phyloP scores from a whole-genome alignment of 148 eudicot species.

The Camellia japonica region DNA sequence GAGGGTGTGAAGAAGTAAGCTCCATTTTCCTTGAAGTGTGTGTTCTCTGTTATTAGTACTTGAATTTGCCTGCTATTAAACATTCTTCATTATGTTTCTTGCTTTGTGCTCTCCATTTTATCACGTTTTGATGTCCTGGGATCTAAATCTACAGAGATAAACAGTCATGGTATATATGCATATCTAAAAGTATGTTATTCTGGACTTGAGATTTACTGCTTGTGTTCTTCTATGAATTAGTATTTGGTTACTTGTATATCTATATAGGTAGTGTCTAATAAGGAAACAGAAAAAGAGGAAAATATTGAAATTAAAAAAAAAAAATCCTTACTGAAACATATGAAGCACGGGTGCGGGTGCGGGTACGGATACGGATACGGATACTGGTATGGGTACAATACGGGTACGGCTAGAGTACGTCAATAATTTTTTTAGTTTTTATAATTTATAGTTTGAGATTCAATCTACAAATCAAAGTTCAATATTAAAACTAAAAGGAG shows the following conservation, averaged over 20 bases:
- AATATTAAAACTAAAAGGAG: too few species aligned
- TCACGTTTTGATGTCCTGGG: neutral
- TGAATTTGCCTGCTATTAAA: neutral
- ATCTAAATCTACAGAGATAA: neutral
- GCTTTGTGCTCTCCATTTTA: neutral
- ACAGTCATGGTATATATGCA: neutral
- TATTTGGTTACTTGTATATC: too few species aligned
- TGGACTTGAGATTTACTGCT: neutral
- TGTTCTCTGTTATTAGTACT: neutral
- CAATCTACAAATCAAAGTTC: too few species aligned
- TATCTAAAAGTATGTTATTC: neutral
- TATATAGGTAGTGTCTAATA: neutral
- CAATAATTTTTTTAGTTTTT: too few species aligned
- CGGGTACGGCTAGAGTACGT: too few species aligned
- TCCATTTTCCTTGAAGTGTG: neutral
- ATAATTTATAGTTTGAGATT: too few species aligned
- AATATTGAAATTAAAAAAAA: too few species aligned
- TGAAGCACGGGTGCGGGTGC: too few species aligned
- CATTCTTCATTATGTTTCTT: neutral
- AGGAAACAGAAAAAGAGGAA: neutral
- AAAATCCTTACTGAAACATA: too few species aligned
- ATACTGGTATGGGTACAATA: too few species aligned
- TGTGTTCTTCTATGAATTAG: too few species aligned
- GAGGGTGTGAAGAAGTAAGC: constrained; percentile 92
- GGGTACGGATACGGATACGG: too few species aligned